Conservation (phyloP, 2,329 filamentous ascomycete species). For the Escovopsis weberi region DNA sequence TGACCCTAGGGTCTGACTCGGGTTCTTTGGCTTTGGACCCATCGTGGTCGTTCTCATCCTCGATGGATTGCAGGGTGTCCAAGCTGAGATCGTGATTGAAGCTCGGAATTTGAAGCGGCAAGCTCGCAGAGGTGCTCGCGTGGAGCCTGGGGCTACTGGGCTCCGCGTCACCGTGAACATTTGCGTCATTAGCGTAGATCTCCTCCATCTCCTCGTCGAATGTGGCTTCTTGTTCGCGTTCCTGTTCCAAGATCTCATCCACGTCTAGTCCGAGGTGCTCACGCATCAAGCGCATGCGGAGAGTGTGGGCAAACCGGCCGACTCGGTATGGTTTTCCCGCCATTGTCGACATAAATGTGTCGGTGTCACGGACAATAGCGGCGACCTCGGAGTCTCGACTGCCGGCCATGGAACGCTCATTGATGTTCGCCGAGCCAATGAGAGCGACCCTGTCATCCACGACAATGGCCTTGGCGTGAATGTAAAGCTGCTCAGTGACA, state of each 20-base stretch:
- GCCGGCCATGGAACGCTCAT: conserved; percentile 90
- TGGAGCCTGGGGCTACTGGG: conserved; percentile 1
- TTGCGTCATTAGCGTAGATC: conserved; percentile 40
- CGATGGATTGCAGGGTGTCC: conserved; percentile 35
- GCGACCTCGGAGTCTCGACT: conserved; percentile 85
- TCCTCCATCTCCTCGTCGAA: conserved; percentile 47
- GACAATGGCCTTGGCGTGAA: conserved; percentile 93
- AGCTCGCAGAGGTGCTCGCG: conserved; percentile 25
- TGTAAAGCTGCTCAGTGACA: conserved; percentile 93
- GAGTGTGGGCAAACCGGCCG: conserved; percentile 79
- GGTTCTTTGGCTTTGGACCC: conserved; percentile 10
- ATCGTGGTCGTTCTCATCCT: conserved; percentile 6
- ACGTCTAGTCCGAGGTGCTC: conserved; percentile 95
- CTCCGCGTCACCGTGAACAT: conserved; percentile 5
- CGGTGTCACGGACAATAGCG: conserved; percentile 78
- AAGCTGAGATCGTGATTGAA: conserved; percentile 53
- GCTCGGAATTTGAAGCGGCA: conserved; percentile 27
- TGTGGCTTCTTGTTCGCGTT: conserved; percentile 50
- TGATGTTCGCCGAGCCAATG: conserved; percentile 97
- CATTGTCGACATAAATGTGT: conserved; percentile 89
- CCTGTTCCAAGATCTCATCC: conserved; percentile 74
- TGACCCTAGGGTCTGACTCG: conserved; percentile 26
- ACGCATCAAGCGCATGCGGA: conserved; percentile 87
- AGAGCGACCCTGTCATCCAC: conserved; percentile 87
- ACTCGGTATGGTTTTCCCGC: conserved; percentile 78